Conservation (phyloP, 1,284 basidiomycete genomes). For the Jaminaea rosea region DNA sequence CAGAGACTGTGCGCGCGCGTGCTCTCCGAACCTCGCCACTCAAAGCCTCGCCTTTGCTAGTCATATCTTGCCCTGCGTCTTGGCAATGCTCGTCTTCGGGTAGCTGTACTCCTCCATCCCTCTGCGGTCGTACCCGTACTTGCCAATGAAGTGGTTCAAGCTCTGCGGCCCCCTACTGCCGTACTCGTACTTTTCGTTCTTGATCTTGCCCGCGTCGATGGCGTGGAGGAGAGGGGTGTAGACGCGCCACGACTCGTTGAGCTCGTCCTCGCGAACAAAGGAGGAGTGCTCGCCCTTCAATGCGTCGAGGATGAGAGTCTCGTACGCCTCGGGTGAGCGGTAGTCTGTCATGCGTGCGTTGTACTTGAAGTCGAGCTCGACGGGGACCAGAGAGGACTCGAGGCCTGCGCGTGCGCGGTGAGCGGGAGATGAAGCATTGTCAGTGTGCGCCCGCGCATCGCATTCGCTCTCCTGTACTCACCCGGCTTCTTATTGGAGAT, state of each 20-base stretch:
- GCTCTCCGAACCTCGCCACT: too few species aligned
- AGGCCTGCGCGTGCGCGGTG: too few species aligned
- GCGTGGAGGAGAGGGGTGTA: slow-evolving; percentile 46
- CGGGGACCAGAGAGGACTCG: too few species aligned
- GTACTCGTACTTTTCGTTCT: slow-evolving; percentile 38
- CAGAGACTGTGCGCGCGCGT: too few species aligned
- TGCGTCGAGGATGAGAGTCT: slow-evolving; percentile 46
- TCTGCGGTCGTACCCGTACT: slow-evolving; percentile 31
- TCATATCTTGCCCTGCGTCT: slow-evolving; percentile 4
- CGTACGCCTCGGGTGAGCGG: slow-evolving; percentile 47
- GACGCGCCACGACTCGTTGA: slow-evolving; percentile 46
- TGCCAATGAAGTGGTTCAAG: slow-evolving; percentile 36
- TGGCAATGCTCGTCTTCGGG: slow-evolving; percentile 32
- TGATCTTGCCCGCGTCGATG: slow-evolving; percentile 42
- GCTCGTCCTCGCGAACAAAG: slow-evolving; percentile 48
- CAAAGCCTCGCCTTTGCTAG: too few species aligned
- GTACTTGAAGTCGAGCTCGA: background rate
- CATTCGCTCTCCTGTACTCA: slow-evolving; percentile 21
- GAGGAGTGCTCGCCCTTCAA: slow-evolving; percentile 46
- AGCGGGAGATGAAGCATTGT: too few species aligned
- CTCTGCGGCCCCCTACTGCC: slow-evolving; percentile 36
- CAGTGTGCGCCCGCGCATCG: too few species aligned
- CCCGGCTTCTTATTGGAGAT: slow-evolving; percentile 44
- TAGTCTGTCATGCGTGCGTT: slow-evolving; percentile 14
- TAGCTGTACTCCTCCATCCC: slow-evolving; percentile 29